Percentiles rank a stretch among this genome's conserved stretches.
These are phyloP conservation scores for Brasilioporus rufonigricans DNA, from an alignment of 768 basidiomycete species.

Conservation along the genomic window DNA sequence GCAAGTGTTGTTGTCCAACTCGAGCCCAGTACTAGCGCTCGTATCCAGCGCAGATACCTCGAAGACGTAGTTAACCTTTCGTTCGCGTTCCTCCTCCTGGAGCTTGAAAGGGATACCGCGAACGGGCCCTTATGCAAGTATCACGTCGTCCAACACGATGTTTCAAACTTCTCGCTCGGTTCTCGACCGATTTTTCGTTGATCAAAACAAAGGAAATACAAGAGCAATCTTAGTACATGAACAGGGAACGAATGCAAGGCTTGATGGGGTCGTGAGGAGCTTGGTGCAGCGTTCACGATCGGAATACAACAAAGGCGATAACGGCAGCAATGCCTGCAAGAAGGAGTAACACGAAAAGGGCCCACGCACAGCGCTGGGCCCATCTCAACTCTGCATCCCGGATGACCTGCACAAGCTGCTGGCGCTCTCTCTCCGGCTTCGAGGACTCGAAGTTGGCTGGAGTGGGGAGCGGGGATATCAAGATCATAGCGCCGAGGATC, in stretches of 20 bases:
- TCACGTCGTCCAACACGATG: too few relatives aligned
- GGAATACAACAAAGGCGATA: not conserved
- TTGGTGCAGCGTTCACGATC: too few relatives aligned
- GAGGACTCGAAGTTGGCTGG: conserved; percentile 28
- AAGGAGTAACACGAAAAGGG: not conserved
- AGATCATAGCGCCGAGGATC: conserved; percentile 40
- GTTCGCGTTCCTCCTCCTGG: conserved; percentile 98
- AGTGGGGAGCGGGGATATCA: conserved; percentile 39
- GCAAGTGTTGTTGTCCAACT: conserved; percentile 93
- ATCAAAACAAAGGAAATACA: too few relatives aligned
- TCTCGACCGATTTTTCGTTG: too few relatives aligned
- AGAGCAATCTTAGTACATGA: too few relatives aligned
- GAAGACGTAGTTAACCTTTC: conserved; percentile 99
- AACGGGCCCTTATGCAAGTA: conserved; percentile 57
- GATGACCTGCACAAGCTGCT: conserved; percentile 31
- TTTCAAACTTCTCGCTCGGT: too few relatives aligned
- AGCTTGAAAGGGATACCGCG: conserved; percentile 99
- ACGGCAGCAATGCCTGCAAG: not conserved
- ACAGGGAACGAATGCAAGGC: too few relatives aligned
- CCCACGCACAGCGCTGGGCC: conserved; percentile 36
- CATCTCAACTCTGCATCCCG: conserved; percentile 40
- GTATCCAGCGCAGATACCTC: conserved; percentile 96
- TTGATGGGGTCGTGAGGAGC: too few relatives aligned
- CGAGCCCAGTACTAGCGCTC: conserved; percentile 64
- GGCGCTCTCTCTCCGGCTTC: conserved; percentile 37